These are phyloP conservation scores for Talaromyces wortmannii DNA, from an alignment of 495 filamentous ascomycete species.

Conservation along the genomic window DNA sequence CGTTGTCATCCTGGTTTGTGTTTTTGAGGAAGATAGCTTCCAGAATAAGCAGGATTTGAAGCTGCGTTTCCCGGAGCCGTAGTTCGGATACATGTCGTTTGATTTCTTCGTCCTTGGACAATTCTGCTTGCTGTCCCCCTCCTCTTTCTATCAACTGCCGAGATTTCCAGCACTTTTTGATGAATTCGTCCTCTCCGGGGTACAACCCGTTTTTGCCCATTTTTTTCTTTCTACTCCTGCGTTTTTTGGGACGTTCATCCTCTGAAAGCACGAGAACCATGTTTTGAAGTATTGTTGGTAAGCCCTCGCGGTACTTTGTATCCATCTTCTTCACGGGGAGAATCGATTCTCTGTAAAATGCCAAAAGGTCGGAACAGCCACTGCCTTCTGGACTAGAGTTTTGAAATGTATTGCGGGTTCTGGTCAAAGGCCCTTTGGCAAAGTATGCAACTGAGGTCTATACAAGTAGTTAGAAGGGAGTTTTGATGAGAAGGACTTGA, in stretches of 20 bases:
- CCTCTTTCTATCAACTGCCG: conserved; percentile 30
- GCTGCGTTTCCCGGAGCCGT: conserved; percentile 70
- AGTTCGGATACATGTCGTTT: conserved; percentile 57
- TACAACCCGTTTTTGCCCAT: conserved; percentile 73
- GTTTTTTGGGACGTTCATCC: conserved; percentile 46
- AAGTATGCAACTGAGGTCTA: conserved; percentile 92
- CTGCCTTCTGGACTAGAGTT: conserved; percentile 37
- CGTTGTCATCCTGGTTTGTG: conserved; percentile 21
- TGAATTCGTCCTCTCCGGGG: conserved; percentile 63
- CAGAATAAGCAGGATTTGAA: conserved; percentile 85
- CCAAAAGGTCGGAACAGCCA: conserved; percentile 44
- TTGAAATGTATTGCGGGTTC: conserved; percentile 72
- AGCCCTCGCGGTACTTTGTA: conserved; percentile 75
- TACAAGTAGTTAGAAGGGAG: conserved; percentile 13
- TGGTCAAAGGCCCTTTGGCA: conserved; percentile 90
- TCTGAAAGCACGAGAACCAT: conserved; percentile 59
- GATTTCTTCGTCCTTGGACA: conserved; percentile 43
- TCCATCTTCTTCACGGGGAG: conserved; percentile 71
- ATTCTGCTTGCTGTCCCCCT: conserved; percentile 24
- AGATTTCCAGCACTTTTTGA: conserved; percentile 72
- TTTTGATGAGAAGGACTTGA: neutral
- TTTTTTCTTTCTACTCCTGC: conserved; percentile 63
- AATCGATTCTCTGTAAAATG: conserved; percentile 64
- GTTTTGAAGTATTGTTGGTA: conserved; percentile 60
- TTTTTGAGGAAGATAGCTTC: conserved; percentile 77